A percentile compares a stretch with the other conserved stretches of the same genome.
phyloP scores from a whole-genome alignment of 352 stramenopile species.

The Globisporangium irregulare region DNA sequence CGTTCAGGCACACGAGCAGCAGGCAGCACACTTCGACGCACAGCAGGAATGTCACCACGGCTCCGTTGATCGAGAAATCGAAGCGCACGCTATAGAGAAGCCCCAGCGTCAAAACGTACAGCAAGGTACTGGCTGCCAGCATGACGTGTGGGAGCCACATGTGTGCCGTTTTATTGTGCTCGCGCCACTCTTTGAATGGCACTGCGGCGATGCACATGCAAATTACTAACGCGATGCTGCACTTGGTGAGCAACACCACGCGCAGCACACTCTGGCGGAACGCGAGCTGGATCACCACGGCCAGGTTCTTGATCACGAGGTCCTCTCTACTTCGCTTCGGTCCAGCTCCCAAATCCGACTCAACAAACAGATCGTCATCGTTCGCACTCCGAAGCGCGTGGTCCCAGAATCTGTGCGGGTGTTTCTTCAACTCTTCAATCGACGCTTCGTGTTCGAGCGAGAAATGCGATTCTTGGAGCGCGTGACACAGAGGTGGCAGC shows the following conservation, averaged over 20 bases:
- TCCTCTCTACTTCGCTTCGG: slow-evolving; percentile 8
- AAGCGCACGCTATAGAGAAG: slow-evolving; percentile 24
- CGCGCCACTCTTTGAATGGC: slow-evolving; percentile 11
- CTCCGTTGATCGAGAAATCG: slow-evolving; percentile 18
- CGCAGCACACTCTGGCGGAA: slow-evolving; percentile 24
- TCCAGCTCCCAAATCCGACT: slow-evolving; percentile 1
- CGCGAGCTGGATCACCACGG: slow-evolving; percentile 12
- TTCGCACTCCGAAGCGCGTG: background rate
- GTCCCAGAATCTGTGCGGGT: background rate
- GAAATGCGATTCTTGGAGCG: slow-evolving; percentile 19
- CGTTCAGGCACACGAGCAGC: background rate
- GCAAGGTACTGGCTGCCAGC: background rate
- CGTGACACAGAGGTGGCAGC: slow-evolving; percentile 12
- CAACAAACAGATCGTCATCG: background rate
- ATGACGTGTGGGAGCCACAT: slow-evolving; percentile 5
- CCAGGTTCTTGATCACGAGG: slow-evolving; percentile 12
- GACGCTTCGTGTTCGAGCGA: background rate
- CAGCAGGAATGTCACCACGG: slow-evolving; percentile 14
- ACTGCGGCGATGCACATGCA: background rate
- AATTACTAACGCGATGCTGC: background rate
- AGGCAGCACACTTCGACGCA: slow-evolving; percentile 6
- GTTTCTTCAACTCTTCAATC: background rate
- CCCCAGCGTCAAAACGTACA: slow-evolving; percentile 17
- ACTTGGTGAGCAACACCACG: slow-evolving; percentile 4
- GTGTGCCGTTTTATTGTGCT: background rate